Conservation (phyloP, 768 basidiomycete genomes). For the Asterophora lycoperdoides region DNA sequence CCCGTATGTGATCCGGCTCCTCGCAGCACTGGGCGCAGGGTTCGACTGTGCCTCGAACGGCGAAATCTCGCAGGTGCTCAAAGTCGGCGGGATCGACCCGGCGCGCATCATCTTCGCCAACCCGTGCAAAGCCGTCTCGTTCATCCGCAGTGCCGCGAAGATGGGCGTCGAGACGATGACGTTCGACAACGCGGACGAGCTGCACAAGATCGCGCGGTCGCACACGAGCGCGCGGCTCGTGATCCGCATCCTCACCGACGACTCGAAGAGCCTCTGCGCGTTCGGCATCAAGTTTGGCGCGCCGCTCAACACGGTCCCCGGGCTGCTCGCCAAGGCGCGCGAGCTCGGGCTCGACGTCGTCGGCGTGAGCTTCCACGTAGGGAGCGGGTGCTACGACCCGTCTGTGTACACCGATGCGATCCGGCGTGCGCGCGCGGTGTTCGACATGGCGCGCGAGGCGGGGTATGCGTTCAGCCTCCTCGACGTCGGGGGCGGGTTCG, state of each 20-base stretch:
- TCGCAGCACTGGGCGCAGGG: slow-evolving; percentile 85
- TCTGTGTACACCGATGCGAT: slow-evolving; percentile 88
- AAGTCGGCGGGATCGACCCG: slow-evolving; percentile 69
- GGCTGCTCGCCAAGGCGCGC: slow-evolving; percentile 72
- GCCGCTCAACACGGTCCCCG: slow-evolving; percentile 72
- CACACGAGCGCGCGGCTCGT: slow-evolving; percentile 84
- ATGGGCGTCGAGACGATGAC: slow-evolving; percentile 90
- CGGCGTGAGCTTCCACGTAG: slow-evolving; percentile 97
- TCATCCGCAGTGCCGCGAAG: slow-evolving; percentile 80
- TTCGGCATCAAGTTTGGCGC: slow-evolving; percentile 98
- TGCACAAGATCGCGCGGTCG: slow-evolving; percentile 83
- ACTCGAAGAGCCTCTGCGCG: slow-evolving; percentile 89
- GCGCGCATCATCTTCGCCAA: slow-evolving; percentile 94
- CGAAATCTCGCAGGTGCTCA: slow-evolving; percentile 81
- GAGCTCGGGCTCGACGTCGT: slow-evolving; percentile 81
- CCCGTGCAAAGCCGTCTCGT: slow-evolving; percentile 95
- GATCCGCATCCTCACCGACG: slow-evolving; percentile 95
- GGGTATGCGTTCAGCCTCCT: slow-evolving; percentile 83
- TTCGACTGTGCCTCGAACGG: slow-evolving; percentile 98
- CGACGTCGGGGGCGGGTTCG: slow-evolving; percentile 97
- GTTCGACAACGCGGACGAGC: slow-evolving; percentile 96
- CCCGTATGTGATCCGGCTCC: slow-evolving; percentile 85
- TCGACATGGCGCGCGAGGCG: slow-evolving; percentile 77
- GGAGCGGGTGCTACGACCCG: slow-evolving; percentile 94
- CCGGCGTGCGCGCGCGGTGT: slow-evolving; percentile 73